These are phyloP conservation scores for Phytophthora ohioensis DNA, from an alignment of 352 stramenopile genomes.

Conservation along the genomic window DNA sequence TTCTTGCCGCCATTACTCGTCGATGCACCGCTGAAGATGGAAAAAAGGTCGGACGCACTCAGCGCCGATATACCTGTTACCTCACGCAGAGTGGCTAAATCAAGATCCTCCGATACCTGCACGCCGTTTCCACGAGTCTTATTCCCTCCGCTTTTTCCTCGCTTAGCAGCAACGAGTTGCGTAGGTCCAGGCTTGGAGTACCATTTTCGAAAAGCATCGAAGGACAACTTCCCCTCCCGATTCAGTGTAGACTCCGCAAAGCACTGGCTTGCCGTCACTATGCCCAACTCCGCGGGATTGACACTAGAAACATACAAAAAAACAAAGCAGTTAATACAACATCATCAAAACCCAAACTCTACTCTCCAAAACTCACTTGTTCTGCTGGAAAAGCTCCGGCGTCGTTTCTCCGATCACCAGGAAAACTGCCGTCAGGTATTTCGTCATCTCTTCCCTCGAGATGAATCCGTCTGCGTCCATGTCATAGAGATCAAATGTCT, in stretches of 20 bases:
- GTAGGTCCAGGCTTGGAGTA: constrained; percentile 75
- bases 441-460: constrained; percentile 85
- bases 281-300: constrained; percentile 66
- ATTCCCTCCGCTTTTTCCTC: constrained; percentile 3
- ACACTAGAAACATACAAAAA: constrained; percentile 42
- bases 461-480: constrained; percentile 87
- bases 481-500: constrained; percentile 91
- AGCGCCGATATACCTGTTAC: constrained; percentile 61
- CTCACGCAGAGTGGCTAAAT: constrained; percentile 53
- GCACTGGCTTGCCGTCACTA: constrained; percentile 77
- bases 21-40: constrained; percentile 55
- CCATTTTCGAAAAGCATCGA: constrained; percentile 78
- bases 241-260: constrained; percentile 79
- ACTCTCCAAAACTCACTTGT: constrained; percentile 52
- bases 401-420: constrained; percentile 77
- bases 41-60: constrained; percentile 68
- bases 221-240: constrained; percentile 74
- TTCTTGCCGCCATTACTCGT: constrained; percentile 18
- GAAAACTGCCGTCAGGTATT: constrained; percentile 88
- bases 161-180: constrained; percentile 42
- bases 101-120: constrained; percentile 23
- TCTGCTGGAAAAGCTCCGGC: constrained; percentile 75
- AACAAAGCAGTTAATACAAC: constrained; percentile 2
- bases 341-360: not conserved
- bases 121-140: constrained; percentile 18